Evolutionary conservation across 441 rosid genomes (phyloP).

Genomic region (Gossypium lobatum): DNA sequence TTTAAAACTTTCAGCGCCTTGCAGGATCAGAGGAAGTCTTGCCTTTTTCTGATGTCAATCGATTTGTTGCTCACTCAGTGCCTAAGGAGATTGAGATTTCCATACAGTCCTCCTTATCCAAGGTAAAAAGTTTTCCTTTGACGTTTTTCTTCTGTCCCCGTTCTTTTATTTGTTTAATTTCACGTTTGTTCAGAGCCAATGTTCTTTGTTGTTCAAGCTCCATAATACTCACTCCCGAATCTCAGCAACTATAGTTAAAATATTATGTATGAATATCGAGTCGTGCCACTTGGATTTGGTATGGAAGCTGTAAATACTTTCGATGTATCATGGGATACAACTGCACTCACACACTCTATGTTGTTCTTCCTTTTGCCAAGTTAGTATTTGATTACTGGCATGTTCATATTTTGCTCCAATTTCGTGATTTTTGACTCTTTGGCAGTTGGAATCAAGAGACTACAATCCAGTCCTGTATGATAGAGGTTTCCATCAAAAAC

Average conservation of each 20-base stretch:
- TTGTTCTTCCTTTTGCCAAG: not conserved
- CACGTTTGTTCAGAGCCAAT: not conserved
- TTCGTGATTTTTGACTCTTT: slow-evolving; percentile 12
- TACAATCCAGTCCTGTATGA: slow-evolving; percentile 68
- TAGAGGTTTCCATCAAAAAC: slow-evolving; percentile 80
- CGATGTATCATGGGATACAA: too few relatives aligned
- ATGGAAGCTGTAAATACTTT: not conserved
- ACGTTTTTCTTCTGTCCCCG: not conserved
- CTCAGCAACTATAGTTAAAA: not conserved
- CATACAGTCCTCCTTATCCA: slow-evolving; percentile 41
- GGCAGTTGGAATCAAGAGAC: slow-evolving; percentile 64
- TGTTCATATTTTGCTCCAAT: not conserved
- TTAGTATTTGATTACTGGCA: not conserved
- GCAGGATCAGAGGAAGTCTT: slow-evolving; percentile 74
- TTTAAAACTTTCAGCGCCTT: slow-evolving; percentile 56
- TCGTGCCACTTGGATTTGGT: slow-evolving; percentile 1
- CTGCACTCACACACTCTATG: not conserved
- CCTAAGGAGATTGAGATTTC: slow-evolving; percentile 54
- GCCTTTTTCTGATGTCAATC: slow-evolving; percentile 45
- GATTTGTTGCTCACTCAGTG: slow-evolving; percentile 34
- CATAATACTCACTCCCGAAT: not conserved
- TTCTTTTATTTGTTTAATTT: not conserved
- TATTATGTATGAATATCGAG: not conserved
- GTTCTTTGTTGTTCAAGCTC: not conserved
- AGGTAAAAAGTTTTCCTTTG: slow-evolving; percentile 36